These are phyloP conservation scores for Alisma plantagoaquatica DNA, from an alignment of 106 monocot species.

Conservation along the genomic window DNA sequence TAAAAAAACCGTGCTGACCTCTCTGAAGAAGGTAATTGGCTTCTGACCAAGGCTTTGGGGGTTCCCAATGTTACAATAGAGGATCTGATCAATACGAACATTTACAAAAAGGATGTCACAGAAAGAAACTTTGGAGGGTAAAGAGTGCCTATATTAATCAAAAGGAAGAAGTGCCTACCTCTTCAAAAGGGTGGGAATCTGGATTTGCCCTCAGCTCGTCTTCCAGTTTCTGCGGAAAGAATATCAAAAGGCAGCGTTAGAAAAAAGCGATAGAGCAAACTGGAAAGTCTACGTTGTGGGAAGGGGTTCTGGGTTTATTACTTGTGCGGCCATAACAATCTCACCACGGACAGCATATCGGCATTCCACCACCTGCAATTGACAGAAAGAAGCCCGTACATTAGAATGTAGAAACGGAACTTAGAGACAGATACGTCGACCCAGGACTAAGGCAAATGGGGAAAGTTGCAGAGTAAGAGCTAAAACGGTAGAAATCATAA, in stretches of 20 bases:
- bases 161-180: conserved; percentile 29
- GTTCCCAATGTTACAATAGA: conserved; percentile 95
- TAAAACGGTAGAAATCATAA: not conserved
- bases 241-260: not conserved
- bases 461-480: not conserved
- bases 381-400: not conserved
- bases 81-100: conserved; percentile 46
- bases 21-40: conserved; percentile 78
- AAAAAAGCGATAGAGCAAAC: not conserved
- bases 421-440: not conserved
- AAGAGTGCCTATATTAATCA: too few species aligned
- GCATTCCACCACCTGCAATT: conserved; percentile 14
- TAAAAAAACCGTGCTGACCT: conserved; percentile 40
- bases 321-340: conserved; percentile 19
- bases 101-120: not conserved
- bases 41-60: conserved; percentile 90
- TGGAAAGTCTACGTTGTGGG: too few species aligned
- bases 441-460: not conserved
- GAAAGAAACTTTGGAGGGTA: not conserved
- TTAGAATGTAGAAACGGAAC: not conserved
- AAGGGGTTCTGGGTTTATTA: too few species aligned
- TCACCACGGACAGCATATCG: conserved; percentile 22
- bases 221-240: conserved; percentile 49
- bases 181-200: conserved; percentile 73
- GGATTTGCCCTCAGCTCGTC: conserved; percentile 62